These are phyloP conservation scores for Arctium minus DNA, from an alignment of 129 eudicot genomes.

Conservation along the genomic window DNA sequence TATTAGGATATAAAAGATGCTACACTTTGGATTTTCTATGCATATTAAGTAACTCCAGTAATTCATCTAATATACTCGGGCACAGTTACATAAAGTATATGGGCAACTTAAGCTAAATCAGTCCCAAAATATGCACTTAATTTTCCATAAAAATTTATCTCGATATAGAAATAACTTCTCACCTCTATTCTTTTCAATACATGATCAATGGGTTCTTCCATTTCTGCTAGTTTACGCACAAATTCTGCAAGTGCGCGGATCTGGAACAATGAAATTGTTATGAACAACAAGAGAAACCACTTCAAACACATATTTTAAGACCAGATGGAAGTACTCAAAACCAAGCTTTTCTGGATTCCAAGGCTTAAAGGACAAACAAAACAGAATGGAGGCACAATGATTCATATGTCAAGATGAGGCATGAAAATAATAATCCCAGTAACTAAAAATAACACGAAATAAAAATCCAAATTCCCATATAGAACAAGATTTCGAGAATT, in stretches of 20 bases:
- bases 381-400: not conserved
- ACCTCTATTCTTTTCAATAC: slow-evolving; percentile 82
- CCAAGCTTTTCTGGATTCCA: too few species aligned
- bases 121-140: not conserved
- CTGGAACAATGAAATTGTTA: slow-evolving; percentile 31
- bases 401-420: not conserved
- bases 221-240: slow-evolving; percentile 68
- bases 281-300: not conserved
- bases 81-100: not conserved
- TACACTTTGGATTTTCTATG: not conserved
- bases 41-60: slow-evolving; percentile 1
- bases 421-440: not conserved
- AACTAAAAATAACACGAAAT: not conserved
- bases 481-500: not conserved
- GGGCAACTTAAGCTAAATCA: not conserved
- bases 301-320: not conserved
- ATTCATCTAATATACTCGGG: not conserved
- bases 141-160: not conserved
- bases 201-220: slow-evolving; percentile 90
- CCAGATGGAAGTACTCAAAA: not conserved
- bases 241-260: slow-evolving; percentile 73
- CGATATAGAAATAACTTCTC: not conserved
- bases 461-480: not conserved
- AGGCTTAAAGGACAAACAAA: not conserved
- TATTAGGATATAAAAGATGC: slow-evolving; percentile 9